Base-by-base conservation (phyloP, 164 flowering plant genomes). In the Berberis thunbergii region DNA sequence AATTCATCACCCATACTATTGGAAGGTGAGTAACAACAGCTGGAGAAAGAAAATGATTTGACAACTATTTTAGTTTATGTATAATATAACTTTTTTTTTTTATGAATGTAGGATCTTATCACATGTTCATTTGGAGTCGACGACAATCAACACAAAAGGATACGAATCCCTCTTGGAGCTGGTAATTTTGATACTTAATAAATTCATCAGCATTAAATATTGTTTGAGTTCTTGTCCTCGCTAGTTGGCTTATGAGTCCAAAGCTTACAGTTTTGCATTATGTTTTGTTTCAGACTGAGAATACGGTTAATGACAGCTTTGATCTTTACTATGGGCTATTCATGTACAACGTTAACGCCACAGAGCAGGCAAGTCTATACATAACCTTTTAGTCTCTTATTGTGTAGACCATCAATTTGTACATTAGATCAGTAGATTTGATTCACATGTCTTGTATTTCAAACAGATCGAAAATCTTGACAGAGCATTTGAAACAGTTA, bases 271-370 rank as follows among this genome's bases (percentile, higher is more conserved):
- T 54, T 26, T 61, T 46, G 2, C 12, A 56, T 62, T 40, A 9
- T 41, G 6, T 53, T 1, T 26, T 67, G 63, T 26, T 26, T 26
- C 72, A 76, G 79, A 76, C 79, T 7, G 74, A 76, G 45, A 76
- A 73, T 43, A 76, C 79, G 3, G 72, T 70, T 11, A 70, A 74
- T 40, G 76, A 76, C 49, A 76, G 79, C 68, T 76, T 68, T 49
- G 79, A 76, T 70, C 76, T 76, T 7, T 76, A 73, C 54, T 70
- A 73, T 41, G 79, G 79, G n/a, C 68, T 76, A 1, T 76, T 76
- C 63, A 70, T 76, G 79, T 76, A 73, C 74, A 76, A 76, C 60
- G 68, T 70, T n/a, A 76, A 76, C 54, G 72, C 76, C 45, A 73
- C 70, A 1, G 74, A 67, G 49, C 79, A 74, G 69, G 78, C 57